Evolutionary conservation across 306 rosid genomes (phyloP), one percentile per base, ranked within the genome.

Genomic region (Rosa chinensis): DNA sequence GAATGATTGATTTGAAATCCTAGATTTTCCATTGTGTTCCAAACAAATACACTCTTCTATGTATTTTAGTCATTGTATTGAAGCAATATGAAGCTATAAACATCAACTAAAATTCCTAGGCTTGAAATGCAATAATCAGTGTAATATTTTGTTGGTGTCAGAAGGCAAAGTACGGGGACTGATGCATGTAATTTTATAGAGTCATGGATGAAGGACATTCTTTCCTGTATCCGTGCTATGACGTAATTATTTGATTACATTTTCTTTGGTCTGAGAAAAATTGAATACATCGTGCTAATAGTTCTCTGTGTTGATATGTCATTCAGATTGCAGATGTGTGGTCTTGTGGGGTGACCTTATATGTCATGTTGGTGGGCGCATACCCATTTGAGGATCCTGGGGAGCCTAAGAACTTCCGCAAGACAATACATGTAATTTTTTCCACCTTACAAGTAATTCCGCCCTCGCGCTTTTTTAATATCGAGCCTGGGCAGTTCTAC

Each of bases 271-370:
- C 40, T 14, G 3, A 11, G 1, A 63, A 20, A 25, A 11, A 21
- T 13, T 25, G 25, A 25, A 28, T 44, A 25, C 16, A 40, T 39
- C 6, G 6, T 37, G 23, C 20, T 59, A 20, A 70, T 76, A 70
- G n/a, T 53, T 37, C 37, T 63, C 21, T 17, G 9, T 12, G 44
- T 75, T 50, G 52, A 37, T 63, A 16, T 58, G 2, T 59, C 20
- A 62, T 77, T 82, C 91, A 94, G 99, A 91, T 92, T 83, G 99
- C 99, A 9, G 99, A 94, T 70, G 99, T 94, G 7, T 94, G 99
- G 99, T 94, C 99, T 45, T 92, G 99, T 87, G 99, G 99, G 80
- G 97, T 94, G 85, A 94, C 99, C 77, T 89, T 94, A 67, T 94
- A 94, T 82, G 99, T 94, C 72, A 94, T 94, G 99, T 88, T 95